Evolutionary conservation across 148 eudicot species (phyloP).

Genomic region (Diospyros lotus): DNA sequence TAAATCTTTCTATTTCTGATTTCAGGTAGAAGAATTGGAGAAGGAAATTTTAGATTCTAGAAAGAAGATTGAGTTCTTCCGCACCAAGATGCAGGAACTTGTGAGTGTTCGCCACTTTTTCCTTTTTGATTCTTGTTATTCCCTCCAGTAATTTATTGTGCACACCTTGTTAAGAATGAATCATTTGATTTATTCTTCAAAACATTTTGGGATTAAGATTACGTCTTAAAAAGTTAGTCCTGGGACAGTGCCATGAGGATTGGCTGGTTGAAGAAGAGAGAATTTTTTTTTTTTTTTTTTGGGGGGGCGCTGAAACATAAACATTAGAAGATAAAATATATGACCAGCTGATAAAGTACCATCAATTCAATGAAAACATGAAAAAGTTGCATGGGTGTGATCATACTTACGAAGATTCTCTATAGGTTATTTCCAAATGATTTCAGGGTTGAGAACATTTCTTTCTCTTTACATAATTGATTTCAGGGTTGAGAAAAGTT

Average conservation of each 20-base stretch:
- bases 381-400: background rate
- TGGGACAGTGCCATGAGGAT: background rate
- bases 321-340: background rate
- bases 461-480: too few relatives aligned
- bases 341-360: background rate
- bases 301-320: background rate
- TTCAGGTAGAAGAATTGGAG: constrained; percentile 87
- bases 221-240: background rate
- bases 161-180: constrained; percentile 6
- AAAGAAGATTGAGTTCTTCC: constrained; percentile 80
- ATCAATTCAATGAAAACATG: background rate
- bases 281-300: background rate
- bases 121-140: background rate
- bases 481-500: too few relatives aligned
- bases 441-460: too few relatives aligned
- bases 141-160: background rate
- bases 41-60: constrained; percentile 85
- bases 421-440: background rate
- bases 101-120: constrained; percentile 40
- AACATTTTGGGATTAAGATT: background rate
- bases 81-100: constrained; percentile 94
- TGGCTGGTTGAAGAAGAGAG: background rate
- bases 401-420: background rate
- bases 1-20: constrained; percentile 9
- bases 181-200: background rate